Base-by-base conservation (phyloP, 169 alveolate genomes). In the Eimeria tenella region DNA sequence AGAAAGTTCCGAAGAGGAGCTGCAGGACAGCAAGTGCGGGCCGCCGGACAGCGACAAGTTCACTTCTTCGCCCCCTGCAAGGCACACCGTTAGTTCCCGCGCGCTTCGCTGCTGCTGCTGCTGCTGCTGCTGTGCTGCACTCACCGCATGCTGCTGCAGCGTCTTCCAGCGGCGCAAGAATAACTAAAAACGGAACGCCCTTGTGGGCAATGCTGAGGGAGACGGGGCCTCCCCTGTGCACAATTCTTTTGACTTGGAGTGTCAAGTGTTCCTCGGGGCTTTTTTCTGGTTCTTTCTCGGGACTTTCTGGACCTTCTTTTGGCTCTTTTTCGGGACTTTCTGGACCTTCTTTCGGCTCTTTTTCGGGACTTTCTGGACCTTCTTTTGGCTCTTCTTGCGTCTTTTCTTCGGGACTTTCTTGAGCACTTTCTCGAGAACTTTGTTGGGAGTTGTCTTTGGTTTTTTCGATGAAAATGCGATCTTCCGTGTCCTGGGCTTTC, bases 41-140 rank as follows among this genome's bases (percentile, higher is more conserved):
- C 95, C 93, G 19, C 53, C 92, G 23, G 81, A n/a, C 17, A 81
- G 93, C 17, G 95, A 93, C 11, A 93, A 60, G 42, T 77, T 90
- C 74, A 77, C 77, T 23, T 93, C 95, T 56, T 84, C 93, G 13
- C 95, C 95, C 4, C 95, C 95, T 93, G 71, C 42, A 2, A 0
- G 42, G 42, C 42, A 31, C 42, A 2, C 42, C 42, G 42, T 31
- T 31, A 31, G 42, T 31, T 31, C 42, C 42, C 42, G 42, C 42
- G 42, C 42, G 42, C 42, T 31, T 0, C 42, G 42, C 42, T 31
- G 42, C 21, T 21, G 91, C 19, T 9, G 49, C 49, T 82, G 42
- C 42, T 68, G 88, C 86, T 11, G 71, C 84, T 50, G 49, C 10
- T 53, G 17, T 9, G 17, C 17, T 58, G 10, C 65, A 58, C 94